Conservation (phyloP, 169 alveolate species). For the Plasmodium malariae region DNA sequence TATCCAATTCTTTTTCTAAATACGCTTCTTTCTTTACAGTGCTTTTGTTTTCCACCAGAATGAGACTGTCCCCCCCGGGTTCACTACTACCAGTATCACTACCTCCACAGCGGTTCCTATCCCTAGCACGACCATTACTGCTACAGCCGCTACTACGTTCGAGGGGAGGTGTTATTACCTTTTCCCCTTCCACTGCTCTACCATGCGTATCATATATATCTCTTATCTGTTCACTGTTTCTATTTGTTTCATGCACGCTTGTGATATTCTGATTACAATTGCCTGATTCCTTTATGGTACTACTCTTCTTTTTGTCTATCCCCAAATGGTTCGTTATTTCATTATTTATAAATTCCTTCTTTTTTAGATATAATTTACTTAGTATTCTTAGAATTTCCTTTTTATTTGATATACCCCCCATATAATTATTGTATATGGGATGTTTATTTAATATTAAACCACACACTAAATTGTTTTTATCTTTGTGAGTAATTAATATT, state of each 20-base stretch:
- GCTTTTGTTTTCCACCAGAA: background rate
- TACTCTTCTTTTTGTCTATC: background rate
- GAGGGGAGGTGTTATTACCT: no score
- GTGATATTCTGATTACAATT: background rate
- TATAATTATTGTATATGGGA: conserved; percentile 45
- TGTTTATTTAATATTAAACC: conserved; percentile 68
- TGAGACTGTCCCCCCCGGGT: background rate
- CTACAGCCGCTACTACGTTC: background rate
- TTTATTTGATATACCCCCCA: conserved; percentile 26
- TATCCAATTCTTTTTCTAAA: no score
- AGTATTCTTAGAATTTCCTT: conserved; percentile 26
- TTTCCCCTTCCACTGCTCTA: background rate
- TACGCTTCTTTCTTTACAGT: background rate
- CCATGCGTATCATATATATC: background rate
- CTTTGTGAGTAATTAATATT: conserved; percentile 52
- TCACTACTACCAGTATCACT: background rate
- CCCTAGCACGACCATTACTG: no score
- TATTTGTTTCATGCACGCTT: background rate
- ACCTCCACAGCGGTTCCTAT: background rate
- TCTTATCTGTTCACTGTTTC: background rate
- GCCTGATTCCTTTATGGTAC: background rate
- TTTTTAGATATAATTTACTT: conserved; percentile 30
- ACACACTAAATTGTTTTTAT: conserved; percentile 66
- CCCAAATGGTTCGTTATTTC: background rate
- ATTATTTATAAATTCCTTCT: background rate